Evolutionary conservation across 371 early-diverging fungal genomes (phyloP), one percentile per base, ranked within the genome.

Genomic region (Circinella umbellata): DNA sequence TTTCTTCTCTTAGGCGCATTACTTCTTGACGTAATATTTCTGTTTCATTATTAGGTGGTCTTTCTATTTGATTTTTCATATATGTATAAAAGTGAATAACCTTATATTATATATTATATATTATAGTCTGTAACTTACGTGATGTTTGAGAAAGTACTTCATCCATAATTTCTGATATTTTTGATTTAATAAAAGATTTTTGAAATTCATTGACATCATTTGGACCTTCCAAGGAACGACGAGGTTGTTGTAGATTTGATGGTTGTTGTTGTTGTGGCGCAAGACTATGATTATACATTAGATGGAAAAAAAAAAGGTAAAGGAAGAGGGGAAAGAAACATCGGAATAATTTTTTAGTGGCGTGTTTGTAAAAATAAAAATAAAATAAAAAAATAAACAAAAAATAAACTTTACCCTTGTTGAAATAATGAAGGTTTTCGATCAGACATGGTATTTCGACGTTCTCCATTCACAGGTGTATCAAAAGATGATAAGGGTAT

Each of bases 21-120:
- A 51, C 51, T 51, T 51, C 51, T 14, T 51, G 51, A 17, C 51
- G 51, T n/a, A 51, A 51, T 14, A 51, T 51, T n/a, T 51, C 51
- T 14, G 17, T 51, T 13, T 51, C 51, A n/a, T n/a, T 51, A 42
- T 42, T 42, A 51, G 51, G 51, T 51, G 51, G 5, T 51, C n/a
- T 51, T 51, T 51, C 51, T 51, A n/a, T 51, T 4, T 42, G 10
- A 6, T 39, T 39, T 39, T 39, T 39, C 10, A 11, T 9, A 9
- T 9, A 42, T 9, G 3, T 42, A 42, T 42, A 11, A 42, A 11
- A 42, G 42, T 42, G 2, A 42, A 42, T 42, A 11, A 42, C 42
- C 6, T 42, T 42, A 1, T 42, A 1, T 42, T 9, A 6, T 42
- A 9, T 42, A 42, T 42, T 6, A 42, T 9, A 42, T 9, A 42